These are phyloP conservation scores for Entophlyctis luteolus DNA, from an alignment of 192 early-diverging fungal genomes.

Conservation along the genomic window DNA sequence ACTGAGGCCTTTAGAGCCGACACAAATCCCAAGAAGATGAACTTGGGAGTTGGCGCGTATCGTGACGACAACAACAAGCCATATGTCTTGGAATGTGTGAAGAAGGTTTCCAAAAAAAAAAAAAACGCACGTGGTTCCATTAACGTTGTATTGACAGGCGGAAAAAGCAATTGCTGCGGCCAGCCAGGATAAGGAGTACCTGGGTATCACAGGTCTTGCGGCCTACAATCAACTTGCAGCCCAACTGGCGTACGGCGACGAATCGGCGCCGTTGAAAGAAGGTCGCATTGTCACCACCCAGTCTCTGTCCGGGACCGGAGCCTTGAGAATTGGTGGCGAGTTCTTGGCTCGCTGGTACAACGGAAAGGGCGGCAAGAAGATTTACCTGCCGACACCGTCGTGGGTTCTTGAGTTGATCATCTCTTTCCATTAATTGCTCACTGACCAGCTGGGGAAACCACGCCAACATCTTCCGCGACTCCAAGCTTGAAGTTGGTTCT, in stretches of 20 bases:
- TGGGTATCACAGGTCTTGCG: slow-evolving; percentile 76
- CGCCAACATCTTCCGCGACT: slow-evolving; percentile 76
- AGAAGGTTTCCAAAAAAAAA: no score
- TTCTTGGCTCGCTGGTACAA: slow-evolving; percentile 79
- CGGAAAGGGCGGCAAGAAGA: slow-evolving; percentile 66
- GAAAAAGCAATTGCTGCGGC: no score
- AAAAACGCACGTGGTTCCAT: no score
- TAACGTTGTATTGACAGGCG: no score
- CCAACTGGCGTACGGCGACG: slow-evolving; percentile 72
- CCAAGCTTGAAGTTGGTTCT: slow-evolving; percentile 74
- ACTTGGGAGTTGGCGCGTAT: slow-evolving; percentile 94
- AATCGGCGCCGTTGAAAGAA: slow-evolving; percentile 67
- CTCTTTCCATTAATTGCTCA: not conserved
- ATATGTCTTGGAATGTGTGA: slow-evolving; percentile 91
- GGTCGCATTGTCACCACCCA: slow-evolving; percentile 68
- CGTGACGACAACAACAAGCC: slow-evolving; percentile 87
- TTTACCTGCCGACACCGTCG: slow-evolving; percentile 89
- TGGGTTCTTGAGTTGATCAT: no score
- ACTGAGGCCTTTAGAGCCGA: slow-evolving; percentile 81
- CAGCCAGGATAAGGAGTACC: no score
- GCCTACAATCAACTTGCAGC: slow-evolving; percentile 74
- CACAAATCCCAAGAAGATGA: slow-evolving; percentile 72
- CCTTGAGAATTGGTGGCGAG: slow-evolving; percentile 73
- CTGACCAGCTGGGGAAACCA: slow-evolving; percentile 74
- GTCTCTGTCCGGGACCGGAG: slow-evolving; percentile 94